Evolutionary conservation across 768 basidiomycete species (phyloP), one percentile per base, ranked within the genome.

Genomic region (Calvatia gigantea): DNA sequence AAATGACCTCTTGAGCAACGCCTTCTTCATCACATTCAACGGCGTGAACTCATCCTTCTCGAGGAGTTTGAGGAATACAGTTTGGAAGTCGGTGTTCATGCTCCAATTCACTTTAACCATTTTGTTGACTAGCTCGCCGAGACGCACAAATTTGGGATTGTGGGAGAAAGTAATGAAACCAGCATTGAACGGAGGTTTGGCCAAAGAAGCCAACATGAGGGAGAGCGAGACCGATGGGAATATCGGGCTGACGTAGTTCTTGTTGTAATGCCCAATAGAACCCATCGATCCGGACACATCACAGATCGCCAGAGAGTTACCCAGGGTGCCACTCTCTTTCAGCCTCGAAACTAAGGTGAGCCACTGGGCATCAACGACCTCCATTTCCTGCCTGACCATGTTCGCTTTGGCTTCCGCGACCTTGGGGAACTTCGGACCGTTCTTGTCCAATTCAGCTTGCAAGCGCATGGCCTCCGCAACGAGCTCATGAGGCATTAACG

Each of bases 271-370:
- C 0, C 17, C 1, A 4, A 77, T 23, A 9, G 17, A 23, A 2
- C 83, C 85, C 88, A 88, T 89, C 8, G 84, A 86, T 0, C 84
- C 86, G 0, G 85, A 87, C n/a, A 89, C 86, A 62, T 89, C 89
- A 66, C 85, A 88, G 28, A 89, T 62, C 0, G 87, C 87, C 21
- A 91, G 63, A 8, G 80, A 74, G 59, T 82, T 86, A 1, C 84
- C 79, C 33, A 90, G 61, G 17, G 69, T 64, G 2, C 84, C 84
- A 0, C 76, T 69, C 27, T 81, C 79, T 17, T 74, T 73, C 3
- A 88, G 69, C 3, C 72, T 73, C 15, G 72, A 68, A 31, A 89
- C 69, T 42, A 89, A 73, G 0, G 83, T 71, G 54, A 76, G 75
- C 88, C 87, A 90, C 68, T 90, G 88, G 0, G 75, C 80, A 57